These are phyloP conservation scores for Rhypophila decipiens DNA, from an alignment of 495 filamentous ascomycete species.

Conservation along the genomic window DNA sequence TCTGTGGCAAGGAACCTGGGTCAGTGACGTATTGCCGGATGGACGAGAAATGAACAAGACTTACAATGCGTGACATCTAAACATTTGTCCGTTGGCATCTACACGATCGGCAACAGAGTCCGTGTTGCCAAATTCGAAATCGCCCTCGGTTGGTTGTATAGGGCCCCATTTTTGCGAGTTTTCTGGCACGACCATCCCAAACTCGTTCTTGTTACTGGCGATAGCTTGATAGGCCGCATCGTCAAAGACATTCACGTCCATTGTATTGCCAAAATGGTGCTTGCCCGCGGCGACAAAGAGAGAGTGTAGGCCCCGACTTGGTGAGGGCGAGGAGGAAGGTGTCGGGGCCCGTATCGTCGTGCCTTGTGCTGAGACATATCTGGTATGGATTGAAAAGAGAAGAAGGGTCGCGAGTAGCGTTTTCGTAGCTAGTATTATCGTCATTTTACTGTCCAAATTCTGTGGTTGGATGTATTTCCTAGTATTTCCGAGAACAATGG, in stretches of 20 bases:
- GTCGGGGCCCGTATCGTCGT: too few species aligned
- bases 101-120: constrained; percentile 44
- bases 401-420: too few species aligned
- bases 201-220: constrained; percentile 43
- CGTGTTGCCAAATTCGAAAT: constrained; percentile 44
- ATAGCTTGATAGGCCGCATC: constrained; percentile 45
- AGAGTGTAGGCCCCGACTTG: constrained; percentile 14
- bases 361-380: too few species aligned
- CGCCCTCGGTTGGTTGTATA: constrained; percentile 26
- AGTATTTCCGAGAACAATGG: too few species aligned
- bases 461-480: too few species aligned
- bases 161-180: constrained; percentile 51
- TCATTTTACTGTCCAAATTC: too few species aligned
- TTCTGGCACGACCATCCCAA: constrained; percentile 51
- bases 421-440: too few species aligned
- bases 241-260: constrained; percentile 23
- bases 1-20: too few species aligned
- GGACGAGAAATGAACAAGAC: too few species aligned
- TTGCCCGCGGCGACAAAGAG: constrained; percentile 22
- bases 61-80: constrained; percentile 55
- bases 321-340: too few species aligned
- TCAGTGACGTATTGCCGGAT: too few species aligned
- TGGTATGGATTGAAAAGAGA: too few species aligned
- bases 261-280: constrained; percentile 26
- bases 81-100: constrained; percentile 40